Percentiles rank a stretch among this genome's conserved stretches.
These are phyloP conservation scores for Herpotrichia juniperi DNA, from an alignment of 2,329 filamentous ascomycete genomes.

Conservation along the genomic window DNA sequence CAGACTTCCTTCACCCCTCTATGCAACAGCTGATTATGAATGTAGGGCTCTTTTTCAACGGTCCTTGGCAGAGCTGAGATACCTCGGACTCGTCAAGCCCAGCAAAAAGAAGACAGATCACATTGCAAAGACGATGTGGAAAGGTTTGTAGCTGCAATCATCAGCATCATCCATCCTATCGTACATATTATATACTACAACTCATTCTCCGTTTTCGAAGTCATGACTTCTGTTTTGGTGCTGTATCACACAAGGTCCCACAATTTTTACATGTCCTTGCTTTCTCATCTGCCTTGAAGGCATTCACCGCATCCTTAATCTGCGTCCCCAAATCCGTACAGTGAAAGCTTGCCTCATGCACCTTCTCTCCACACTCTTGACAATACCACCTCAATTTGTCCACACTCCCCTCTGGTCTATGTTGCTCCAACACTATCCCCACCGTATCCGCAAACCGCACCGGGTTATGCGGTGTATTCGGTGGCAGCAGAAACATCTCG, in stretches of 20 bases:
- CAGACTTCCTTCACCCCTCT: background rate
- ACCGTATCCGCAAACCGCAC: conserved; percentile 92
- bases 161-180: conserved; percentile 8
- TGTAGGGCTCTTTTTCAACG: conserved; percentile 77
- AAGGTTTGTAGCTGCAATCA: conserved; percentile 63
- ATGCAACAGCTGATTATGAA: conserved; percentile 17
- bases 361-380: conserved; percentile 68
- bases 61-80: conserved; percentile 81
- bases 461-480: conserved; percentile 96
- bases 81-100: conserved; percentile 84
- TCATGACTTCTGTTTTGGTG: conserved; percentile 54
- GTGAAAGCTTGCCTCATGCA: conserved; percentile 86
- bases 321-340: conserved; percentile 91
- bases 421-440: conserved; percentile 91
- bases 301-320: conserved; percentile 89
- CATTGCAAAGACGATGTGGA: conserved; percentile 81
- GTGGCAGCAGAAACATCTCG: conserved; percentile 89
- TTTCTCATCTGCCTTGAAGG: conserved; percentile 72
- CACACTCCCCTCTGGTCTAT: conserved; percentile 69
- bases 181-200: conserved; percentile 3
- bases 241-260: conserved; percentile 74
- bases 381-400: conserved; percentile 95
- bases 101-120: conserved; percentile 94
- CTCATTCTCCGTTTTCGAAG: background rate
- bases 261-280: conserved; percentile 79